phyloP scores from a whole-genome alignment of 345 rosid species.

The Eucalyptus globulus region DNA sequence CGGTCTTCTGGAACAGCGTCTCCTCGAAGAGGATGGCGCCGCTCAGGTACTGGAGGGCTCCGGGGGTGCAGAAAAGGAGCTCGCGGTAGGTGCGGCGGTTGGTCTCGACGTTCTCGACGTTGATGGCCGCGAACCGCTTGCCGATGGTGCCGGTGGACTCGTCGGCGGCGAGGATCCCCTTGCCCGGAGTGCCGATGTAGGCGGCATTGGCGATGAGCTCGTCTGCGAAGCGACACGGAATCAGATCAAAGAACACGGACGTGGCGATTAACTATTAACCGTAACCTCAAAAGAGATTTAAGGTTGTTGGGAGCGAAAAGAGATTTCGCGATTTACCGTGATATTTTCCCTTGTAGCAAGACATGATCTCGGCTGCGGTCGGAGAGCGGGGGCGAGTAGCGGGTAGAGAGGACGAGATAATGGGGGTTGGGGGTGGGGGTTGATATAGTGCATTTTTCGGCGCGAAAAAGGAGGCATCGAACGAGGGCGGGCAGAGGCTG shows the following conservation, averaged over 20 bases:
- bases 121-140: not conserved
- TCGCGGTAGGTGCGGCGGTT: not conserved
- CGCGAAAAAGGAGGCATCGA: not conserved
- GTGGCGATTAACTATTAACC: not conserved
- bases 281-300: not conserved
- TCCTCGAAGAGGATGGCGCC: constrained; percentile 5
- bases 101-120: not conserved
- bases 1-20: constrained; percentile 1
- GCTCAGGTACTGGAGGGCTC: not conserved
- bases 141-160: constrained; percentile 7
- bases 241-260: not conserved
- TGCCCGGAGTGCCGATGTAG: constrained; percentile 2
- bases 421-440: not conserved
- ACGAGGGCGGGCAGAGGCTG: not conserved
- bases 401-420: not conserved
- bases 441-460: not conserved
- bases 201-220: constrained; percentile 4
- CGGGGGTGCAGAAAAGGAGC: constrained; percentile 5
- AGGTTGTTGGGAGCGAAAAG: not conserved
- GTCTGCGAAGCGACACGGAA: not conserved
- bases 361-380: not conserved
- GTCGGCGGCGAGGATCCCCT: constrained; percentile 4
- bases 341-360: constrained; percentile 5
- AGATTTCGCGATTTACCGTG: not conserved
- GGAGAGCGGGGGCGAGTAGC: not conserved